Evolutionary conservation across 2,329 filamentous ascomycete genomes (phyloP), one percentile per base, ranked within the genome.

Genomic region (Tricladium varicosporioides): DNA sequence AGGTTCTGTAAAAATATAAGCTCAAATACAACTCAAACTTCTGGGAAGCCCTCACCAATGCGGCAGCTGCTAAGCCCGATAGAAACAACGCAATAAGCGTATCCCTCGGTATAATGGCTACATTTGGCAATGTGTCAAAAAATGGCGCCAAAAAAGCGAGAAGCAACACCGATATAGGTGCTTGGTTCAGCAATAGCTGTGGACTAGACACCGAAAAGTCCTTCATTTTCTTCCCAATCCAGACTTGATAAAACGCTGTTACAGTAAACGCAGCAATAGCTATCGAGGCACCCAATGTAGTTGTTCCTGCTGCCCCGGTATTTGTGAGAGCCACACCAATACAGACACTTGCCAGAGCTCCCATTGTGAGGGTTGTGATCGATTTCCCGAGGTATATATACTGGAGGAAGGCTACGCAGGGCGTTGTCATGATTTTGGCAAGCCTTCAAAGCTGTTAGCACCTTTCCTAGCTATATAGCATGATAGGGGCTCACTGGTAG

Each of bases 201-300:
- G 75, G 74, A 42, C 72, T 72, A 0, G 73, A 73, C 11, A 76
- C 75, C 1, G 47, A 47, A 47, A 77, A 76, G 60, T 77, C 75
- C 55, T 73, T 71, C 54, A 77, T 76, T 65, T 77, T 77, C 71
- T 77, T 77, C 60, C 75, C 75, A 56, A 77, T 77, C 75, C 75
- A 77, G 48, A 77, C 76, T 64, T 77, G 75, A 59, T 77, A 77
- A 48, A 77, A 73, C 1, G 74, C 75, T 8, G 75, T 77, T 2
- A 74, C 73, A 55, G 71, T 73, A 59, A 77, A 77, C 8, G 75
- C 75, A 33, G 74, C 65, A 3, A 72, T 70, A 1, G 75, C 75
- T 56, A 76, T 72, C 11, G 75, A 73, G 19, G 74, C 71, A 22
- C 75, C 75, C 11, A 74, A 67, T n/a, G 71, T 69, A 8, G 72